These are phyloP conservation scores for Candida nanaspora DNA, from an alignment of 805 yeast species.

Conservation along the genomic window DNA sequence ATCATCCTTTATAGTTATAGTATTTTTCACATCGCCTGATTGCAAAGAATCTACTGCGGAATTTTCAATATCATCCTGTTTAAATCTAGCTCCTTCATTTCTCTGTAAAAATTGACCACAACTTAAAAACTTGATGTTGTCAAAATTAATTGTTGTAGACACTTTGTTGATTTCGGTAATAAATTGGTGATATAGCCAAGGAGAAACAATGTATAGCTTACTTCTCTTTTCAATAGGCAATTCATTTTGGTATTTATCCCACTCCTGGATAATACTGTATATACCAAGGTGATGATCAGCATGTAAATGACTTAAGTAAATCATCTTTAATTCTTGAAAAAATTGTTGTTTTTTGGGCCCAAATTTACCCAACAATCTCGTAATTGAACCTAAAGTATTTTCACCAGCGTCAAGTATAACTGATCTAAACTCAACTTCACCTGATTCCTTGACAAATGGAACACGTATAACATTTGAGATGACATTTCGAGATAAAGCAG, in stretches of 20 bases:
- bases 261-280: conserved; percentile 57
- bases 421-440: conserved; percentile 23
- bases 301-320: conserved; percentile 84
- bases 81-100: conserved; percentile 3
- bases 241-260: conserved; percentile 41
- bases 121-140: conserved; percentile 13
- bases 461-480: conserved; percentile 70
- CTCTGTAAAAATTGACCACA: conserved; percentile 25
- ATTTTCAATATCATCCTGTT: conserved; percentile 21
- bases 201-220: conserved; percentile 55
- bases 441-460: conserved; percentile 34
- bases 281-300: conserved; percentile 96
- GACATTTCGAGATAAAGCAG: conserved; percentile 80
- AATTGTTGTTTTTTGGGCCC: conserved; percentile 15
- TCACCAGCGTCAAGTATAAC: conserved; percentile 92
- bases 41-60: no score
- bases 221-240: conserved; percentile 25
- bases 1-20: conserved; percentile 7
- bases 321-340: conserved; percentile 53
- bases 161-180: conserved; percentile 53
- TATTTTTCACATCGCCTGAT: background rate
- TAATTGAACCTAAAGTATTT: conserved; percentile 69
- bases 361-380: conserved; percentile 35
- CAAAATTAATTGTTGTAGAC: conserved; percentile 5
- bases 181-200: conserved; percentile 67